These are phyloP conservation scores for Aspergillus olivimuriae DNA, from an alignment of 495 filamentous ascomycete species.

Conservation along the genomic window DNA sequence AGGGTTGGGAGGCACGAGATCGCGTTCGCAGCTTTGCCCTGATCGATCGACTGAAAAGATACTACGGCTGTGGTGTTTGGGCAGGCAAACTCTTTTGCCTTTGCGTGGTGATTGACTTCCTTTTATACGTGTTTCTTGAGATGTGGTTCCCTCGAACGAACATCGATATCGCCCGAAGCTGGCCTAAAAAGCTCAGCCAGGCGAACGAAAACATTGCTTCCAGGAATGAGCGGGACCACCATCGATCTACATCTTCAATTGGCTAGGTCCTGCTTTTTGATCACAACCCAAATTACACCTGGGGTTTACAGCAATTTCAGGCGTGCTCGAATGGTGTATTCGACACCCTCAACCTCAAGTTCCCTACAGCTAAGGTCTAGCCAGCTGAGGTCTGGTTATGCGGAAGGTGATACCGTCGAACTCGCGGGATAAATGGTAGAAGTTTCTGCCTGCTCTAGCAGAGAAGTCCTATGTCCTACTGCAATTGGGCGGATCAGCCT, in stretches of 20 bases:
- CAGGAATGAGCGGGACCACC: conserved; percentile 7
- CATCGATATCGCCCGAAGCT: conserved; percentile 85
- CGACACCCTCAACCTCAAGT: too few relatives aligned
- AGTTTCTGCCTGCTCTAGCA: too few relatives aligned
- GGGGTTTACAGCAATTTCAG: too few relatives aligned
- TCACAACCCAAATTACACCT: too few relatives aligned
- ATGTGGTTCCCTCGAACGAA: conserved; percentile 74
- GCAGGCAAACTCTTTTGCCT: conserved; percentile 95
- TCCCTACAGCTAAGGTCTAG: too few relatives aligned
- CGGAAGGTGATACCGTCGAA: too few relatives aligned
- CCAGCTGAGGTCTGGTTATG: too few relatives aligned
- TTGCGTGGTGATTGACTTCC: conserved; percentile 87
- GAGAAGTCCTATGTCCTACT: too few relatives aligned
- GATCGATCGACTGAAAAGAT: conserved; percentile 89
- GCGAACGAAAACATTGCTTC: conserved; percentile 6
- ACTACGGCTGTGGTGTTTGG: conserved; percentile 99
- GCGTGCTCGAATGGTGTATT: too few relatives aligned
- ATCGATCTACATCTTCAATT: conserved; percentile 9
- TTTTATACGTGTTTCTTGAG: conserved; percentile 82
- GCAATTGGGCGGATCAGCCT: too few relatives aligned
- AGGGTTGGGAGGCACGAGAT: conserved; percentile 62
- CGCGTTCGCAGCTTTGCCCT: conserved; percentile 79
- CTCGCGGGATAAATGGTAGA: too few relatives aligned
- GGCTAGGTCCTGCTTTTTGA: too few relatives aligned
- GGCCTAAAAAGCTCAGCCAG: conserved; percentile 65